Evolutionary conservation across 805 yeast genomes (phyloP).

Genomic region (Lipomyces yamadae): DNA sequence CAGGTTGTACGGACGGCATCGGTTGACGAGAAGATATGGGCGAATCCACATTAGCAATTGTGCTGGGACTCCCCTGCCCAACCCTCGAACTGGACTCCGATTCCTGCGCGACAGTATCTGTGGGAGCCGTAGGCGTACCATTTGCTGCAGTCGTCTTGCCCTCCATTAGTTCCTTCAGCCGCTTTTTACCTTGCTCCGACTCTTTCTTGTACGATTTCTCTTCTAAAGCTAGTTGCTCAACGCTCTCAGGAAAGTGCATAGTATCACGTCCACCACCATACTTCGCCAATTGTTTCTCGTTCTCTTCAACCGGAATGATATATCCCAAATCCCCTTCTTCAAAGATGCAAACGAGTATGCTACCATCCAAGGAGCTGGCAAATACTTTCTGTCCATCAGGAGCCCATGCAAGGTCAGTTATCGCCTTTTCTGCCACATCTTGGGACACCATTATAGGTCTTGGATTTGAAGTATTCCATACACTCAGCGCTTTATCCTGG

Average conservation of each 20-base stretch:
- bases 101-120: background rate
- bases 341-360: constrained; percentile 70
- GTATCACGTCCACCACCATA: constrained; percentile 90
- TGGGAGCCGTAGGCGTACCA: background rate
- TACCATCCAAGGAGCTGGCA: constrained; percentile 82
- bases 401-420: constrained; percentile 89
- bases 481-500: constrained; percentile 83
- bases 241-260: constrained; percentile 83
- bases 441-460: constrained; percentile 80
- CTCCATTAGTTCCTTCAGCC: constrained; percentile 32
- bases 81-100: background rate
- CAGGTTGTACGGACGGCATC: background rate
- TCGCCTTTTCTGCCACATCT: constrained; percentile 74
- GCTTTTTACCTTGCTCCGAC: constrained; percentile 44
- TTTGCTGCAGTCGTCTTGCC: constrained; percentile 1
- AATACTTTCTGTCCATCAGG: constrained; percentile 78
- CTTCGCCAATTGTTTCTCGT: constrained; percentile 71
- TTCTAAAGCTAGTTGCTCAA: constrained; percentile 75
- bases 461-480: constrained; percentile 82
- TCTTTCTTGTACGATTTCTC: constrained; percentile 57
- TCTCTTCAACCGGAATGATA: constrained; percentile 65
- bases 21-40: constrained; percentile 40
- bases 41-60: constrained; percentile 24
- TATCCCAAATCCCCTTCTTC: constrained; percentile 53
- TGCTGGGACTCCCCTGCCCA: background rate